Percentiles rank a stretch among this genome's conserved stretches.
phyloP scores from a whole-genome alignment of 805 yeast genomes.

The Candida tammaniensis region DNA sequence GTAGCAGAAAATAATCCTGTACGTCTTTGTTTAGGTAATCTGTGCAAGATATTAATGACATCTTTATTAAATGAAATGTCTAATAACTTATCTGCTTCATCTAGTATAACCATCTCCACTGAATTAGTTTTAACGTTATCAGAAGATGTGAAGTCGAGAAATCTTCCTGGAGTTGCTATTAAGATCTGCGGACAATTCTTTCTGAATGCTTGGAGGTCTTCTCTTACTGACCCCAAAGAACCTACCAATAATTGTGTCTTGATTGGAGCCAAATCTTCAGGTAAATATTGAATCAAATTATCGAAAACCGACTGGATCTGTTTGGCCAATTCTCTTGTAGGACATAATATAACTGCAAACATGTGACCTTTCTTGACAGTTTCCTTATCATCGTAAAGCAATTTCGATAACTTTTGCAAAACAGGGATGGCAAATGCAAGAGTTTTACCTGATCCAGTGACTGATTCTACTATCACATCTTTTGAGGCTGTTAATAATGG shows the following conservation, averaged over 20 bases:
- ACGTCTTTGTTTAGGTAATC: slow-evolving; percentile 86
- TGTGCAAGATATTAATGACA: slow-evolving; percentile 60
- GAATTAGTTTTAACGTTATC: slow-evolving; percentile 56
- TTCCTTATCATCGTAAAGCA: slow-evolving; percentile 23
- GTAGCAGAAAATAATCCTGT: slow-evolving; percentile 96
- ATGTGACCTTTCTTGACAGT: slow-evolving; percentile 60
- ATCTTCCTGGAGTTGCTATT: slow-evolving; percentile 91
- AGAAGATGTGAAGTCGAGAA: slow-evolving; percentile 68
- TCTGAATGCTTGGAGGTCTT: slow-evolving; percentile 63
- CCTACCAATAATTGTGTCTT: slow-evolving; percentile 65
- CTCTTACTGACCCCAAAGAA: slow-evolving; percentile 58
- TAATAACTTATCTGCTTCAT: slow-evolving; percentile 88
- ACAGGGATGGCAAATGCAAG: slow-evolving; percentile 85
- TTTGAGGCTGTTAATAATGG: slow-evolving; percentile 81
- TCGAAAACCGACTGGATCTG: slow-evolving; percentile 71
- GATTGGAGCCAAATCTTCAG: slow-evolving; percentile 43
- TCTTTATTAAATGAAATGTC: slow-evolving; percentile 75
- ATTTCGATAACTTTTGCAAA: slow-evolving; percentile 56
- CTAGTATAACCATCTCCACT: slow-evolving; percentile 74
- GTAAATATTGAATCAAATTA: slow-evolving; percentile 54
- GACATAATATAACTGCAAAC: slow-evolving; percentile 70
- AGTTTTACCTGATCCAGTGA: slow-evolving; percentile 98
- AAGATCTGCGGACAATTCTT: slow-evolving; percentile 65
- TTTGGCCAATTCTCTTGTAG: slow-evolving; percentile 66
- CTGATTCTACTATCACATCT: slow-evolving; percentile 96